Percentiles rank a stretch among this genome's conserved stretches.
These are phyloP conservation scores for Pestalotiopsis sp. DNA, from an alignment of 2,329 filamentous ascomycete species.

Conservation along the genomic window DNA sequence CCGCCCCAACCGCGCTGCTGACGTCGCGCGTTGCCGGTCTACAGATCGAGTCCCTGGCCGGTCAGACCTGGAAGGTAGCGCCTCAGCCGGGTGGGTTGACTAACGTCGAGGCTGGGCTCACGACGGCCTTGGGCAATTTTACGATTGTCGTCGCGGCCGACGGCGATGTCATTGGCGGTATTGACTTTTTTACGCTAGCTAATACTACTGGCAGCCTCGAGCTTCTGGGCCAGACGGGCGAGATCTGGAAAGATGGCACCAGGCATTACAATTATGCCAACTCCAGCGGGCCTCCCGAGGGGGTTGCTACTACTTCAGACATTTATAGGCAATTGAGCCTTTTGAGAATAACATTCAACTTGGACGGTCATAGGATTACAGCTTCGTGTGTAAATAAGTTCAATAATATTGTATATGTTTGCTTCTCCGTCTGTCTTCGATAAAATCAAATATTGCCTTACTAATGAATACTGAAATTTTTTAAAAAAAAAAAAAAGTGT, in stretches of 20 bases:
- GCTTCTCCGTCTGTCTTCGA: no score
- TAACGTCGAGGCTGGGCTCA: not conserved
- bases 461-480: no score
- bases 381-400: no score
- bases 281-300: not conserved
- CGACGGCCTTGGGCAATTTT: not conserved
- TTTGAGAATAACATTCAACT: no score
- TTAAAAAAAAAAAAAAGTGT: no score
- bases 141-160: not conserved
- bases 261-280: not conserved
- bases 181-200: not conserved
- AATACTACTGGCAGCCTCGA: not conserved
- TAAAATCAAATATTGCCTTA: no score
- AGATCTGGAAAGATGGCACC: not conserved
- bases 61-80: not conserved
- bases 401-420: no score
- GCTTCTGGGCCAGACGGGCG: not conserved
- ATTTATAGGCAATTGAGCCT: not conserved
- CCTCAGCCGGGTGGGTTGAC: not conserved
- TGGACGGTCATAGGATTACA: no score
- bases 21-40: slow-evolving; percentile 29
- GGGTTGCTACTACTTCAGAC: not conserved
- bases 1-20: slow-evolving; percentile 36
- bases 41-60: slow-evolving; percentile 24
- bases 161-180: not conserved